These are phyloP conservation scores for Selaginella moellendorffii DNA, from an alignment of 75 land plant species.

Conservation along the genomic window DNA sequence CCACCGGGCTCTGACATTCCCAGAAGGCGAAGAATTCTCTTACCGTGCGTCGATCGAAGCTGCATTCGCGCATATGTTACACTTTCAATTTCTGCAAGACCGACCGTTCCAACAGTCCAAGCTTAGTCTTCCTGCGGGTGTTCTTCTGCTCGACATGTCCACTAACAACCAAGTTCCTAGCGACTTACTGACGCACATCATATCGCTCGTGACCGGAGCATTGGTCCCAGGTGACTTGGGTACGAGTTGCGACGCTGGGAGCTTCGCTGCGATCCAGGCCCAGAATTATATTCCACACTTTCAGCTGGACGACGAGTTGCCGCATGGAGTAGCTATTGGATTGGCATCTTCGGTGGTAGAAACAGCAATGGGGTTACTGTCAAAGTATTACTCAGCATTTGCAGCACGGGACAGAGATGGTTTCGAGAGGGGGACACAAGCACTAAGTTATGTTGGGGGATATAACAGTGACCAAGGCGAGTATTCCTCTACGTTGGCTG, in stretches of 20 bases:
- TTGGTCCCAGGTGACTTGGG: background rate
- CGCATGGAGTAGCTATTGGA: conserved; percentile 1
- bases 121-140: background rate
- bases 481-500: background rate
- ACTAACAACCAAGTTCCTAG: background rate
- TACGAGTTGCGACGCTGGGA: too few species aligned
- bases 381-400: background rate
- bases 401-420: background rate
- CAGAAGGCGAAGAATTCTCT: background rate
- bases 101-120: background rate
- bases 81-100: background rate
- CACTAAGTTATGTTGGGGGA: background rate
- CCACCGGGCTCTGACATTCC: background rate
- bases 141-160: background rate
- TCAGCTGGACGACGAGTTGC: background rate
- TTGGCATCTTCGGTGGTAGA: background rate
- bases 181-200: background rate
- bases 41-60: background rate
- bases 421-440: background rate
- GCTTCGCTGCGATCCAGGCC: too few species aligned
- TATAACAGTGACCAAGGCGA: background rate
- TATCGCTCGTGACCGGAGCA: background rate
- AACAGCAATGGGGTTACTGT: background rate
- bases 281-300: too few species aligned
- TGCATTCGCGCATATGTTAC: background rate